Conservation (phyloP, 179 eudicot genomes). For the Amaranthus tricolor region DNA sequence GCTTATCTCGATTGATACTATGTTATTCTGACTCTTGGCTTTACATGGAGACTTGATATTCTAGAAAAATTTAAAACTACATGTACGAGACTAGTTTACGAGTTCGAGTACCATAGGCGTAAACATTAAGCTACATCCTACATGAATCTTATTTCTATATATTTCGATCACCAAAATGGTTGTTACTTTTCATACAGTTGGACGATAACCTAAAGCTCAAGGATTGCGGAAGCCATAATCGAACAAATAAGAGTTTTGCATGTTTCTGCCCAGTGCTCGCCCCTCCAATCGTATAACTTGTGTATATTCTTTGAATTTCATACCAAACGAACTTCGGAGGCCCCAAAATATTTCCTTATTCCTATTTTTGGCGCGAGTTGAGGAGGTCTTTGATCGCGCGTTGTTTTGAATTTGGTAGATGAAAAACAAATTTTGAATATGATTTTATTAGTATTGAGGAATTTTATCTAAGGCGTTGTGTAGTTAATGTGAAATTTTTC, state of each 20-base stretch:
- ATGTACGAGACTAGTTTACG: neutral
- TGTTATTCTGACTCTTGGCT: neutral
- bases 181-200: neutral
- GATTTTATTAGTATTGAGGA: too few species aligned
- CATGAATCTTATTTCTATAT: neutral
- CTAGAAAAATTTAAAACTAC: neutral
- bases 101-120: neutral
- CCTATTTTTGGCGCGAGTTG: too few species aligned
- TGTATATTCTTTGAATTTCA: conserved; percentile 7
- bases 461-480: too few species aligned
- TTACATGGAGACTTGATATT: neutral
- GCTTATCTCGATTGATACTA: neutral
- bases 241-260: neutral
- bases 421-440: too few species aligned
- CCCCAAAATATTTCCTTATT: too few species aligned
- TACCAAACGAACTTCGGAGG: too few species aligned
- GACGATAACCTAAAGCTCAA: neutral
- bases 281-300: neutral
- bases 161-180: neutral
- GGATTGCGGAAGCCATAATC: neutral
- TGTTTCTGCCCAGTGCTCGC: conserved; percentile 3
- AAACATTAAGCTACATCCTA: neutral
- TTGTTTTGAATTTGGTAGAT: too few species aligned
- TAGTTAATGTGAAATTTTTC: too few species aligned
- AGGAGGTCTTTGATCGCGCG: too few species aligned